Conservation (phyloP, 768 basidiomycete species). For the Tulasnella sp. region DNA sequence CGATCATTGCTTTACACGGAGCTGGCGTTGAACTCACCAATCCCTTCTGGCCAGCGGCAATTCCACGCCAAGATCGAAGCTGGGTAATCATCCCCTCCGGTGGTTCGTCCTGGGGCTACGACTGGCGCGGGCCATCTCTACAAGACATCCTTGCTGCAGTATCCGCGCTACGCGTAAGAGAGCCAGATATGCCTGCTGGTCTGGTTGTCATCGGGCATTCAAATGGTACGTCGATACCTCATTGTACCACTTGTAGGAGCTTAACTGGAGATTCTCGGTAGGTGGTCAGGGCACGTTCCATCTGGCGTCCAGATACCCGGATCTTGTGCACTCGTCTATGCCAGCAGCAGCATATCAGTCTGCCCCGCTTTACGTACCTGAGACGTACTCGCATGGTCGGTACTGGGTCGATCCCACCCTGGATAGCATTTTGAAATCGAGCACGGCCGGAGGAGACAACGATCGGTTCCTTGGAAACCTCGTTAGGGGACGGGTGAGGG, state of each 20-base stretch:
- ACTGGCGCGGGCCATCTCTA: constrained; percentile 84
- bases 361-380: constrained; percentile 75
- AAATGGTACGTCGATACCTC: constrained; percentile 44
- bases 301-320: constrained; percentile 64
- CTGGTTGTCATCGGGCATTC: constrained; percentile 81
- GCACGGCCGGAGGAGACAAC: constrained; percentile 77
- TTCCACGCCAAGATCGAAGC: constrained; percentile 46
- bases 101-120: constrained; percentile 79
- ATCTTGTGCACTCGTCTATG: constrained; percentile 48
- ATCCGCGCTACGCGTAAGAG: constrained; percentile 36
- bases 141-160: constrained; percentile 57
- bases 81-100: constrained; percentile 84
- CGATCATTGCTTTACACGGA: constrained; percentile 64
- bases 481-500: constrained; percentile 55
- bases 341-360: constrained; percentile 80
- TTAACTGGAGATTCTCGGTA: too few relatives aligned
- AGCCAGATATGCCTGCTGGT: constrained; percentile 24
- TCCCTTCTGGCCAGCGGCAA: constrained; percentile 51
- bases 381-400: constrained; percentile 55
- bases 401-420: constrained; percentile 72
- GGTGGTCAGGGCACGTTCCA: constrained; percentile 80
- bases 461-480: constrained; percentile 77
- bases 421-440: constrained; percentile 59
- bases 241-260: too few relatives aligned
- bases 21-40: constrained; percentile 65